phyloP scores from a whole-genome alignment of 2,329 filamentous ascomycete genomes.

The Byssothecium circinans region DNA sequence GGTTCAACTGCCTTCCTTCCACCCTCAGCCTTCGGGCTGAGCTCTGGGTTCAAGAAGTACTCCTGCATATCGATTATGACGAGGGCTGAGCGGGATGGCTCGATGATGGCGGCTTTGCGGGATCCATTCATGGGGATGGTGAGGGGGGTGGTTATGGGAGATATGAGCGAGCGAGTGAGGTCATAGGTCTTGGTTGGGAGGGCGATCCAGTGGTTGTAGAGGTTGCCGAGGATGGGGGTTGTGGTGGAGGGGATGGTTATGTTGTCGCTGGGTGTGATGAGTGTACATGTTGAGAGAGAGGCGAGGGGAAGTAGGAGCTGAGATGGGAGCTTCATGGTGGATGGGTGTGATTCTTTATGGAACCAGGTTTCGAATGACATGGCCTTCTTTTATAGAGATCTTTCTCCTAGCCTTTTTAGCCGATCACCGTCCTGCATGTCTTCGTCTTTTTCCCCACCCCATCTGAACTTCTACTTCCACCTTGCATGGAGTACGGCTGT shows the following conservation, averaged over 20 bases:
- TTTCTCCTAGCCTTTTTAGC: too few species aligned
- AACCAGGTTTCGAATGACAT: too few species aligned
- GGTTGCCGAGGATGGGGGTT: conserved; percentile 14
- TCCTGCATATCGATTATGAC: conserved; percentile 46
- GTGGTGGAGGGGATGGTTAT: conserved; percentile 9
- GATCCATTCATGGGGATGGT: conserved; percentile 30
- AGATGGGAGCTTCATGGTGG: conserved; percentile 1
- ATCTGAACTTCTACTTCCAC: too few species aligned
- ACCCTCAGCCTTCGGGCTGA: conserved; percentile 11
- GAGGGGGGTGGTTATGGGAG: conserved; percentile 14
- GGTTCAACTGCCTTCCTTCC: conserved; percentile 25
- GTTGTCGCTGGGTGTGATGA: conserved; percentile 36
- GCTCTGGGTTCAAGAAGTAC: conserved; percentile 35
- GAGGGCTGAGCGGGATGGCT: conserved; percentile 36
- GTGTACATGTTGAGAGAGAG: conserved; percentile 1
- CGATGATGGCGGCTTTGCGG: conserved; percentile 15
- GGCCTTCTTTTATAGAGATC: too few species aligned
- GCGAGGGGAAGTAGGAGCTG: neutral
- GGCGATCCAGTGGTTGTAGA: conserved; percentile 18
- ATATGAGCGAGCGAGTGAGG: conserved; percentile 14
- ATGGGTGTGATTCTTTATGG: neutral
- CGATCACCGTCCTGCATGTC: too few species aligned
- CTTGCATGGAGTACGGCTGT: too few species aligned
- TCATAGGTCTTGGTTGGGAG: conserved; percentile 13
- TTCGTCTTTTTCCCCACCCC: too few species aligned